Conservation (phyloP, 1,284 basidiomycete genomes). For the Puccinia coronata region DNA sequence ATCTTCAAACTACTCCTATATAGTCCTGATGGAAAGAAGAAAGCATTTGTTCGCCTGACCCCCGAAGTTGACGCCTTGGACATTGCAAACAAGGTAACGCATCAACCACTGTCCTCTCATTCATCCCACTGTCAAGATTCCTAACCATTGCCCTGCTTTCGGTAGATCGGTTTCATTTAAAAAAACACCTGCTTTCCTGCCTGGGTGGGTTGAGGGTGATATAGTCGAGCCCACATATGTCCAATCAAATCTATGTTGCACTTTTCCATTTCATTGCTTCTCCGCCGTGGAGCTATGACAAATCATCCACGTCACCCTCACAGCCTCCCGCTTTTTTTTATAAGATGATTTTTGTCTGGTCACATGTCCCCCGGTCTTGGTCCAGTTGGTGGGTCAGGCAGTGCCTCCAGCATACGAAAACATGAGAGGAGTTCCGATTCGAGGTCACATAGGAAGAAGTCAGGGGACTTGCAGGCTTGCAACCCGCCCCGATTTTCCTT, state of each 20-base stretch:
- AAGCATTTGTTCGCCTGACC: slow-evolving; percentile 94
- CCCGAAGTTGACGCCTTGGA: slow-evolving; percentile 96
- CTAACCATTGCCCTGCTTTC: slow-evolving; percentile 42
- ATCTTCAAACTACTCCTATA: not conserved
- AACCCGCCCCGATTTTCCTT: too few relatives aligned
- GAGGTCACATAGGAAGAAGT: too few relatives aligned
- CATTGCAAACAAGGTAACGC: slow-evolving; percentile 90
- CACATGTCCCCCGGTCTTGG: too few relatives aligned
- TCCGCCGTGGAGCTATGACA: too few relatives aligned
- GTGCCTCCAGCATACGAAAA: too few relatives aligned
- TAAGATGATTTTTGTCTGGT: too few relatives aligned
- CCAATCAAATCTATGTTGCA: slow-evolving; percentile 12
- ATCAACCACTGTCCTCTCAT: not conserved
- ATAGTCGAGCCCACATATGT: not conserved
- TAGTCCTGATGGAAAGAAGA: slow-evolving; percentile 98
- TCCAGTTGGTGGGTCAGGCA: too few relatives aligned
- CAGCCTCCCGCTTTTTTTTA: too few relatives aligned
- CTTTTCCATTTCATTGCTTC: not conserved
- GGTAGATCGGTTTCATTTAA: slow-evolving; percentile 79
- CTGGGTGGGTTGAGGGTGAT: slow-evolving; percentile 9
- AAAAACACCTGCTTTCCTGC: not conserved
- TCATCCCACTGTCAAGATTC: slow-evolving; percentile 7
- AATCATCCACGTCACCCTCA: too few relatives aligned
- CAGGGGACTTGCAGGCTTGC: too few relatives aligned
- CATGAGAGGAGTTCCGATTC: too few relatives aligned